Base-by-base conservation (phyloP, 371 early-diverging fungal species). In the Saksenaea oblongispora region DNA sequence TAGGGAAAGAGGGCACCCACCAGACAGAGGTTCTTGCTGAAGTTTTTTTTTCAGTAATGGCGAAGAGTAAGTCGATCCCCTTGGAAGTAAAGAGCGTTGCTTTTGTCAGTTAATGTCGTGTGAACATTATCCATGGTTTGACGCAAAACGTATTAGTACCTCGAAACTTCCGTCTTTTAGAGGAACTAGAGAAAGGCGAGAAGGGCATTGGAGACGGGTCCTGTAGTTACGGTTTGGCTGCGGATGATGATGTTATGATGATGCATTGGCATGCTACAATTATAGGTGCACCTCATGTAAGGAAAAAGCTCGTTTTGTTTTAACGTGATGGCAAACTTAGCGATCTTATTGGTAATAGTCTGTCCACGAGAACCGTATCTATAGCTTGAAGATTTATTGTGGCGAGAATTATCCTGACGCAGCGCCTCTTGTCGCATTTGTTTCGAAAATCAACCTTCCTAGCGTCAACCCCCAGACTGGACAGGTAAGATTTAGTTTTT, bases 111-210 rank as follows among this genome's bases (percentile, higher is more conserved):
- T 47, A 47, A 47, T 47, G 24, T 22, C 22, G 11, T 22, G 17
- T 47, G 51, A 47, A 22, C 51, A 47, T 47, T 47, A 47, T 47
- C 22, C 22, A 47, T 47, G 51, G 22, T 24, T 47, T 47, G 51
- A 47, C 24, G 51, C 51, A 47, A 47, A 47, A 47, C 22, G 51
- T 47, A 22, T 22, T 71, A 93, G 94, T 96, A 67, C 98, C 98
- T 61, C 91, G 98, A 66, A 98, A 95, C 80, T 98, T 98, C 76
- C 89, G 93, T 67, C 89, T 98, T 62, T 83, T 98, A 51, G 97
- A 95, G 74, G 98, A 98, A 78, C 89, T 98, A 42, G 98, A 98
- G 76, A 94, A 94, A 75, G 96, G 96, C 61, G 98, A 98, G 73
- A 98, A 97, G 83, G 97, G 95, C 34, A 88, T 93, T 73, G 96